Conservation (phyloP, 2,329 filamentous ascomycete genomes). For the Trichoderma hamatum region DNA sequence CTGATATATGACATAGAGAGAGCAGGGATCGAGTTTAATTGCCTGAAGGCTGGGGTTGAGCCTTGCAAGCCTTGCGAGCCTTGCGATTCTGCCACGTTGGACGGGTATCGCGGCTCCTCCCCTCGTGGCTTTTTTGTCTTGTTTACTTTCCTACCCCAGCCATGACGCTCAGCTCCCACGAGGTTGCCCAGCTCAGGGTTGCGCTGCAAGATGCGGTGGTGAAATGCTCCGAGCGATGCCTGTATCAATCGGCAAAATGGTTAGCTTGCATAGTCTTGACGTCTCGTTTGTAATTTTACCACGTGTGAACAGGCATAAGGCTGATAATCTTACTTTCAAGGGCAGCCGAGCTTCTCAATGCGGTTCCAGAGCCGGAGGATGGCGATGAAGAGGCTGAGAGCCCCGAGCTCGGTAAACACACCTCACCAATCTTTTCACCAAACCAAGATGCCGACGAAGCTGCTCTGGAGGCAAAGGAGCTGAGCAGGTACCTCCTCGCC, state of each 20-base stretch:
- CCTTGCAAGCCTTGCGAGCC: not conserved
- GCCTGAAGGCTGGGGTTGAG: not conserved
- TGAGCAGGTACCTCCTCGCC: slow-evolving; percentile 82
- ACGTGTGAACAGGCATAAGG: not conserved
- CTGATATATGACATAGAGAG: slow-evolving; percentile 12
- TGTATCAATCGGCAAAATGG: slow-evolving; percentile 98
- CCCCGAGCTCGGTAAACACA: slow-evolving; percentile 41
- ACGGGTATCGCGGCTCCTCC: not conserved
- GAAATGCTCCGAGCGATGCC: slow-evolving; percentile 89
- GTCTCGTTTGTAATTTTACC: not conserved
- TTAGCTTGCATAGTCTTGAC: slow-evolving; percentile 43
- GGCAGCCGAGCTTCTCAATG: slow-evolving; percentile 91
- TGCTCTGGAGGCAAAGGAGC: slow-evolving; percentile 74
- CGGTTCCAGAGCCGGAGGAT: slow-evolving; percentile 67
- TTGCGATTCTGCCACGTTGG: not conserved
- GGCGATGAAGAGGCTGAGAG: slow-evolving; percentile 51
- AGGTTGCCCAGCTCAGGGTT: slow-evolving; percentile 66
- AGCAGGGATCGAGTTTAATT: not conserved
- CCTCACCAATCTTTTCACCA: slow-evolving; percentile 53
- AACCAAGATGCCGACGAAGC: slow-evolving; percentile 73
- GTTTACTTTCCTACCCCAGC: slow-evolving; percentile 29
- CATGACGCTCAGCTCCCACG: slow-evolving; percentile 60
- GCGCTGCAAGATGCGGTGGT: slow-evolving; percentile 83
- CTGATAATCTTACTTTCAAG: slow-evolving; percentile 50
- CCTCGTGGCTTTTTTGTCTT: slow-evolving; percentile 1